Conservation (phyloP, 1,284 basidiomycete genomes). For the Naganishia sp. region DNA sequence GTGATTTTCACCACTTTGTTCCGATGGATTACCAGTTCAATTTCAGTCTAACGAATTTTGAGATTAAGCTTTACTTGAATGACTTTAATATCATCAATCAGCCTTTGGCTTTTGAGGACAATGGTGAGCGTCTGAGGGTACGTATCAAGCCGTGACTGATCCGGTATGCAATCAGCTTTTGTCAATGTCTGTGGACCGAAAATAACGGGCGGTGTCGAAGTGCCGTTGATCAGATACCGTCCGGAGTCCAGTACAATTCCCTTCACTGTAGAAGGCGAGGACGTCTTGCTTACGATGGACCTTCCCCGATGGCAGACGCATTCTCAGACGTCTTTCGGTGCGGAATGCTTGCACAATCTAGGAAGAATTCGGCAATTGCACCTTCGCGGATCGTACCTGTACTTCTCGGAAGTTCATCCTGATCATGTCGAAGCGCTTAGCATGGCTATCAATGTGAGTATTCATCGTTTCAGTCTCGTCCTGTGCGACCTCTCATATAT, state of each 20-base stretch:
- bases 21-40: slow-evolving; percentile 75
- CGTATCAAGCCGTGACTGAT: neutral
- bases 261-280: slow-evolving; percentile 63
- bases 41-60: slow-evolving; percentile 71
- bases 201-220: slow-evolving; percentile 60
- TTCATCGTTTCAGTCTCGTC: neutral
- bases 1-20: slow-evolving; percentile 75
- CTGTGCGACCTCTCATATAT: neutral
- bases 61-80: slow-evolving; percentile 80
- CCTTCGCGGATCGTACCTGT: slow-evolving; percentile 72
- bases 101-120: slow-evolving; percentile 72
- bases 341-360: slow-evolving; percentile 57
- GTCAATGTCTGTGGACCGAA: slow-evolving; percentile 66
- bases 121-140: slow-evolving; percentile 60
- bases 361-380: slow-evolving; percentile 63
- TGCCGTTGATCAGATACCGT: slow-evolving; percentile 71
- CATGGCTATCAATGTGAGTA: slow-evolving; percentile 66
- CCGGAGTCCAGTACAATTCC: slow-evolving; percentile 60
- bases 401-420: slow-evolving; percentile 65
- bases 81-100: slow-evolving; percentile 95
- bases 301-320: slow-evolving; percentile 88
- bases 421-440: slow-evolving; percentile 77
- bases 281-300: slow-evolving; percentile 63
- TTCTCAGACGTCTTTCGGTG: slow-evolving; percentile 68
- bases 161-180: slow-evolving; percentile 60